A percentile compares a stretch with the other conserved stretches of the same genome.
These are phyloP conservation scores for Torrubiellomyces zombiae DNA, from an alignment of 2,329 filamentous ascomycete species.

Conservation along the genomic window DNA sequence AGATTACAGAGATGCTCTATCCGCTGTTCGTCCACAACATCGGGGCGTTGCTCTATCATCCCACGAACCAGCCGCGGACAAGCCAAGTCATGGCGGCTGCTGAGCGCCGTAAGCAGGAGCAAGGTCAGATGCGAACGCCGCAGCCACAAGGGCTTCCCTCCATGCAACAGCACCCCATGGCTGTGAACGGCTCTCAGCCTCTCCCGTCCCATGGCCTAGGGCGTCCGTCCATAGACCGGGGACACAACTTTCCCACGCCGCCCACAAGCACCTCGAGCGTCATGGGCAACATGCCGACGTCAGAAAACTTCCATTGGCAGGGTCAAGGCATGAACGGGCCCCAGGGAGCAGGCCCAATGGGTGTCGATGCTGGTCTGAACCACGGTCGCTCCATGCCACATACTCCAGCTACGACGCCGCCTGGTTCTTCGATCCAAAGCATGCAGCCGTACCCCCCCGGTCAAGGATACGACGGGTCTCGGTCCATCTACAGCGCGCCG, in stretches of 20 bases:
- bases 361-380: constrained; percentile 63
- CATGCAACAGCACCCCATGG: constrained; percentile 50
- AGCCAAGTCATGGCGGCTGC: constrained; percentile 78
- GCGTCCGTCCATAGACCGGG: constrained; percentile 67
- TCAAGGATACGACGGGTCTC: constrained; percentile 59
- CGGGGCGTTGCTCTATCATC: constrained; percentile 81
- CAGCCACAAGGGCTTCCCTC: constrained; percentile 43
- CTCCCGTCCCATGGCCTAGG: constrained; percentile 40
- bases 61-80: constrained; percentile 67
- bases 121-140: constrained; percentile 45
- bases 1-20: constrained; percentile 90
- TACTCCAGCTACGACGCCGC: constrained; percentile 81
- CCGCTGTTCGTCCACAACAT: constrained; percentile 97
- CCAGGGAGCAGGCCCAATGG: constrained; percentile 52
- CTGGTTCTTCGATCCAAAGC: constrained; percentile 56
- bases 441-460: constrained; percentile 63
- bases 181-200: constrained; percentile 39
- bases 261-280: constrained; percentile 85
- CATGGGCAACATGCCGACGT: constrained; percentile 54
- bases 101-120: constrained; percentile 59
- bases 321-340: constrained; percentile 43
- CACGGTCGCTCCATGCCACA: constrained; percentile 75
- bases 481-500: constrained; percentile 61
- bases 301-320: constrained; percentile 69
- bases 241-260: constrained; percentile 86